Base-by-base conservation (phyloP, 179 eudicot species). In the Corrigiola litoralis region DNA sequence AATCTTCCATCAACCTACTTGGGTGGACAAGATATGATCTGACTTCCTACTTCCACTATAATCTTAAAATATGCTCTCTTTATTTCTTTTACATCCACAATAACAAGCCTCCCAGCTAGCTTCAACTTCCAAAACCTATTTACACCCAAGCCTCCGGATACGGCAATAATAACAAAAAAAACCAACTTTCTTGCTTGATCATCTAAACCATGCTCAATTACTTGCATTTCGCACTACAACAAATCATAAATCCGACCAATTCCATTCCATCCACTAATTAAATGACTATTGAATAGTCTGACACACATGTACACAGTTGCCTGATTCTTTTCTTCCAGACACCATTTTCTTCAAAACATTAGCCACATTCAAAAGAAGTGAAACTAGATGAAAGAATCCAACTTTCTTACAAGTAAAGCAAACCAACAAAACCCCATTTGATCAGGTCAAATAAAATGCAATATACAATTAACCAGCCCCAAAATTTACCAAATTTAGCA, bases 281-380 rank as follows among this genome's bases (percentile, higher is more conserved):
- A 52, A 18, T 21, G 28, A 49, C 4, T 17, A 58, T 14, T 24
- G 40, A 0, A 36, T 41, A 60, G 28, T 12, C 27, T 38, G 6
- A 40, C 29, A 14, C 2, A 25, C 63, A 59, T 41, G 37, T 24
- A 33, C 42, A 42, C 33, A 42, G 11, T 54, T 18, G 24, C 40
- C 21, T n/a, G 65, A 61, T 70, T 63, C 74, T 53, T 70, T 70
- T 54, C 74, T 63, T 70, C 50, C 21, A 44, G 54, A 17, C 17
- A 28, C 24, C n/a, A 24, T 1, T n/a, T 31, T 29, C 46, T 49
- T 10, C 28, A 67, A 10, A 55, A 7, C 13, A n/a, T 55, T 17
- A 2, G 16, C 14, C 4, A 33, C 52, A 21, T 2, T 38, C 41
- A 46, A 16, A 17, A 24, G 28, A 40, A 32, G 2, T 9, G 31